Conservation (phyloP, 2,329 filamentous ascomycete species). For the Trichoderma semiorbis region DNA sequence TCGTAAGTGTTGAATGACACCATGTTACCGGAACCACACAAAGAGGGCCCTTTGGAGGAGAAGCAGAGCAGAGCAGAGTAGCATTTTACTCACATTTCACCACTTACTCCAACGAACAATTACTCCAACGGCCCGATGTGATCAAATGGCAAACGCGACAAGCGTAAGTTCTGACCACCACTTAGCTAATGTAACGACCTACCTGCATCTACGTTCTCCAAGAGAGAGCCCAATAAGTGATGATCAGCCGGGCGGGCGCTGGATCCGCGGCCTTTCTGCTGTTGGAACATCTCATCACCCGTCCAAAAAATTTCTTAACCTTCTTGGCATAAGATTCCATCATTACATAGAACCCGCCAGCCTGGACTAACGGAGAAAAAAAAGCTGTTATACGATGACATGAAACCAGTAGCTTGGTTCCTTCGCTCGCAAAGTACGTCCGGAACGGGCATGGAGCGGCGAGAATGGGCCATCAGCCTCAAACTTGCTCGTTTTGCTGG, state of each 20-base stretch:
- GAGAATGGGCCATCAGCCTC: neutral
- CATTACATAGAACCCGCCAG: neutral
- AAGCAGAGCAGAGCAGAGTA: neutral
- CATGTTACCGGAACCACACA: neutral
- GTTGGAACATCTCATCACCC: neutral
- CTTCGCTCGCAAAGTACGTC: neutral
- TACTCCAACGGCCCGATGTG: neutral
- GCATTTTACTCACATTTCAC: neutral
- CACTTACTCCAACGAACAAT: neutral
- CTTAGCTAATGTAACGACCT: no score
- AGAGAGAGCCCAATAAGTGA: neutral
- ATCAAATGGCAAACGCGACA: neutral
- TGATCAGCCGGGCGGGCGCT: slow-evolving; percentile 1
- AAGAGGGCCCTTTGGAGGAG: neutral
- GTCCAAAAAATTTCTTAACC: neutral
- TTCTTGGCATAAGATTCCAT: neutral
- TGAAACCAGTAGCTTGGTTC: neutral
- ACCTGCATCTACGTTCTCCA: neutral
- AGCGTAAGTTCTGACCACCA: slow-evolving; percentile 5
- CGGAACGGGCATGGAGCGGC: neutral
- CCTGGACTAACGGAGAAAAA: neutral
- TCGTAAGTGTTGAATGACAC: neutral
- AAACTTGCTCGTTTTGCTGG: neutral
- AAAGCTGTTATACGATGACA: neutral
- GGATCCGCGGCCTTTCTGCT: neutral